Evolutionary conservation across 805 yeast species (phyloP).

Genomic region (Ascoidea rubescens): DNA sequence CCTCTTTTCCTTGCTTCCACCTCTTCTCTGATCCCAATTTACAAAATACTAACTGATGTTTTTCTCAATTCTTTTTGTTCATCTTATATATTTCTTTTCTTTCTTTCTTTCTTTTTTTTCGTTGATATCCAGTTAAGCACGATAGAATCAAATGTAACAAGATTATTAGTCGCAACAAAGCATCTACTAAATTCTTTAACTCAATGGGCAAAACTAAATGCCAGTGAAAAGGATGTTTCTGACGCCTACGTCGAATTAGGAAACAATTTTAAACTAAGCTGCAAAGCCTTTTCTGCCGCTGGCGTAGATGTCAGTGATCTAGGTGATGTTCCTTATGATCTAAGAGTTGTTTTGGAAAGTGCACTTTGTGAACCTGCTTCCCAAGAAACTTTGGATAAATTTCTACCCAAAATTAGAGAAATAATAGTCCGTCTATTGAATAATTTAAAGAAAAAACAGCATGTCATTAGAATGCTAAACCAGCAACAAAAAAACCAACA

Average conservation of each 20-base stretch:
- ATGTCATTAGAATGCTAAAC: slow-evolving; percentile 28
- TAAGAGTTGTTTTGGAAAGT: slow-evolving; percentile 69
- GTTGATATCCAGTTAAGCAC: slow-evolving; percentile 20
- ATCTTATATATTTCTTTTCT: no score
- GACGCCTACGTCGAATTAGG: slow-evolving; percentile 87
- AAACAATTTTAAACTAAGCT: slow-evolving; percentile 80
- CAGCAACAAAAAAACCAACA: slow-evolving; percentile 13
- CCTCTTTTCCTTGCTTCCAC: no score
- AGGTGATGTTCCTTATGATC: slow-evolving; percentile 79
- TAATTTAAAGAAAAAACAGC: slow-evolving; percentile 70
- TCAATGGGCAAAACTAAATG: slow-evolving; percentile 78
- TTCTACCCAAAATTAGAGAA: slow-evolving; percentile 72
- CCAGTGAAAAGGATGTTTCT: slow-evolving; percentile 73
- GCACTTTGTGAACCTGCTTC: slow-evolving; percentile 80
- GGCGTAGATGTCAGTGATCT: slow-evolving; percentile 75
- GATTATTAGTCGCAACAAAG: slow-evolving; percentile 77
- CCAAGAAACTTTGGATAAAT: slow-evolving; percentile 66
- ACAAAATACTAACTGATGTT: no score
- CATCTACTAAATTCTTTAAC: slow-evolving; percentile 76
- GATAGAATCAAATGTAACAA: slow-evolving; percentile 65
- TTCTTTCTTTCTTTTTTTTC: no score
- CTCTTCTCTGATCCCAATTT: no score
- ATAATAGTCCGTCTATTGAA: slow-evolving; percentile 72
- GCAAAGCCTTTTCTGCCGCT: slow-evolving; percentile 62
- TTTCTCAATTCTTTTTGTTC: no score